These are phyloP conservation scores for Talaromyces liani DNA, from an alignment of 495 filamentous ascomycete genomes.

Conservation along the genomic window DNA sequence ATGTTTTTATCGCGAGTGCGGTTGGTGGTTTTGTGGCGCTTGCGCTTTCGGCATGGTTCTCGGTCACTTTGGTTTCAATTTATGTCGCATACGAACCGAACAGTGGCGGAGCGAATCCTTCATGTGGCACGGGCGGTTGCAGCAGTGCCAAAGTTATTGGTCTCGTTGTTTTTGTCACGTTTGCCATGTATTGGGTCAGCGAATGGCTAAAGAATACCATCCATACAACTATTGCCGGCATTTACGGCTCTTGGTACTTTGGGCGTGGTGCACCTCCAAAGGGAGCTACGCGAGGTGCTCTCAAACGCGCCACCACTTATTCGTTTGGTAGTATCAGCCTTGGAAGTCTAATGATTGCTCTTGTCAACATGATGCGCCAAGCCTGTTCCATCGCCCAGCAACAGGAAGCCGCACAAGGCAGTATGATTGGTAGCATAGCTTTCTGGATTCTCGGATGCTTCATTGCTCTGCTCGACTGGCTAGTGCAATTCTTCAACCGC, in stretches of 20 bases:
- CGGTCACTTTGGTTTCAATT: conserved; percentile 52
- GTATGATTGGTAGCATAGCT: conserved; percentile 56
- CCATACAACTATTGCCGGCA: conserved; percentile 77
- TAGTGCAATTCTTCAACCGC: conserved; percentile 59
- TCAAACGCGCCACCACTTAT: conserved; percentile 73
- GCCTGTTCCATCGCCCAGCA: conserved; percentile 65
- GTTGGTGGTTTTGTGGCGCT: conserved; percentile 68
- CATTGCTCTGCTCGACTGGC: conserved; percentile 76
- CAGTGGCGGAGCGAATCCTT: conserved; percentile 42
- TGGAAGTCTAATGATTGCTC: conserved; percentile 76
- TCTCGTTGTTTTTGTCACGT: conserved; percentile 77
- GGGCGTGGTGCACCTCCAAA: conserved; percentile 57
- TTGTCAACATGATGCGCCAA: conserved; percentile 78
- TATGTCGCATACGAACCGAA: conserved; percentile 75
- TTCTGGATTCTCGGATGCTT: conserved; percentile 70
- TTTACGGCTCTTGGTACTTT: conserved; percentile 95
- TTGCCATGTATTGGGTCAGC: conserved; percentile 85
- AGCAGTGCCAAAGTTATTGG: conserved; percentile 71
- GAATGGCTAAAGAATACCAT: conserved; percentile 91
- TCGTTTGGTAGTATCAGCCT: conserved; percentile 87
- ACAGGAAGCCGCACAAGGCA: conserved; percentile 56
- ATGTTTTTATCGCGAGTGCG: conserved; percentile 79
- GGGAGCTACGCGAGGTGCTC: conserved; percentile 64
- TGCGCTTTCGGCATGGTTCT: conserved; percentile 63
- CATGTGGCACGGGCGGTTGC: conserved; percentile 67